phyloP scores from a whole-genome alignment of 805 yeast species.

The Yamadazyma laniorum region DNA sequence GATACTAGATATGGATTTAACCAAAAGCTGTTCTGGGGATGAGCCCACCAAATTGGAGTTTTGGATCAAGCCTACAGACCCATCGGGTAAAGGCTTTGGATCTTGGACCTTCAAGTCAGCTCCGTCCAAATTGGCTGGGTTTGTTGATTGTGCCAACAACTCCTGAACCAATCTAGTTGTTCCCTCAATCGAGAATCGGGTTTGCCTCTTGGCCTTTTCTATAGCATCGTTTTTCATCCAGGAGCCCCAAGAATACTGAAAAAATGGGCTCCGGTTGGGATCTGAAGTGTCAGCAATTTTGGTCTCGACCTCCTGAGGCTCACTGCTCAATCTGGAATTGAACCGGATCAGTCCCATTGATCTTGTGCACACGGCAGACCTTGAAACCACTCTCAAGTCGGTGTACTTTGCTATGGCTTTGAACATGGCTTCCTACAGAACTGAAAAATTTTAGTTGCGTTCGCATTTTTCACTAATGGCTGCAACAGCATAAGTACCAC shows the following conservation, averaged over 20 bases:
- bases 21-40: slow-evolving; percentile 34
- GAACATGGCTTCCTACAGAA: slow-evolving; percentile 2
- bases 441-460: no score
- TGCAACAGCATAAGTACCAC: no score
- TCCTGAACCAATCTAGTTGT: slow-evolving; percentile 51
- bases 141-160: slow-evolving; percentile 37
- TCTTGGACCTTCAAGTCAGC: slow-evolving; percentile 22
- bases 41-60: slow-evolving; percentile 50
- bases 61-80: slow-evolving; percentile 46
- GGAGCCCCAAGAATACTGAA: slow-evolving; percentile 91
- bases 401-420: not conserved
- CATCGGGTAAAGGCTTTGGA: slow-evolving; percentile 42
- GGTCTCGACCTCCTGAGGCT: slow-evolving; percentile 48
- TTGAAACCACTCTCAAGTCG: no score
- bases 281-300: slow-evolving; percentile 59
- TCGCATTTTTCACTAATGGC: no score
- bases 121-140: slow-evolving; percentile 20
- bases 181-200: slow-evolving; percentile 81
- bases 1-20: slow-evolving; percentile 74
- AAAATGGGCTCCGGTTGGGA: slow-evolving; percentile 68
- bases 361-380: no score
- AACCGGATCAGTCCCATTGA: not conserved
- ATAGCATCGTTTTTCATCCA: slow-evolving; percentile 80
- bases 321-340: slow-evolving; percentile 3
- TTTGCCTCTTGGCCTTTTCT: slow-evolving; percentile 74